Evolutionary conservation across 768 basidiomycete species (phyloP).

Genomic region (Butyriboletus loyo): DNA sequence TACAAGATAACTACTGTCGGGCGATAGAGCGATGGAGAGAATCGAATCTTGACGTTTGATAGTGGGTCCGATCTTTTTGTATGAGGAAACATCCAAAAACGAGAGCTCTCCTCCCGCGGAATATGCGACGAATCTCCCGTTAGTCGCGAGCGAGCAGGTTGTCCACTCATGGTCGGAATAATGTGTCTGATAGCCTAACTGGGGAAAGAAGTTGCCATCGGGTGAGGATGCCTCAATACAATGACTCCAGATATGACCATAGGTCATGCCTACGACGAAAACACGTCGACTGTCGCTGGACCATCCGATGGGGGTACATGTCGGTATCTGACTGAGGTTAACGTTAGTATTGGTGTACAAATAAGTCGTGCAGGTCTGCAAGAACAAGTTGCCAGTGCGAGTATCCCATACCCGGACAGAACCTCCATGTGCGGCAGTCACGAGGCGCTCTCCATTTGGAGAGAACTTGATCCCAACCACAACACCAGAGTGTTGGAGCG

Average conservation of each 20-base stretch:
- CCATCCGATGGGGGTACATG: neutral
- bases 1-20: neutral
- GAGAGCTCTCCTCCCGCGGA: neutral
- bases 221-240: neutral
- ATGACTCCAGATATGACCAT: rapidly evolving
- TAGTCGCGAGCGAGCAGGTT: neutral
- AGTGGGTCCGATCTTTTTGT: neutral
- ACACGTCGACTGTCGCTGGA: neutral
- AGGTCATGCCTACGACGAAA: neutral
- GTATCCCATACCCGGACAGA: constrained; percentile 5
- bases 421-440: neutral
- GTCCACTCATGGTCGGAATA: no score
- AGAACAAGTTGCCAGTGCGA: neutral
- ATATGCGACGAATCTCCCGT: neutral
- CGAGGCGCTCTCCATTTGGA: neutral
- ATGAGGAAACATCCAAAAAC: neutral
- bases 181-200: neutral
- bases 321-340: neutral
- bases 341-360: no score
- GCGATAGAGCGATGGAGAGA: neutral
- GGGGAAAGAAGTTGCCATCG: rapidly evolving
- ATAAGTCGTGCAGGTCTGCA: neutral
- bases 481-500: neutral
- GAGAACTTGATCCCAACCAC: constrained; percentile 8
- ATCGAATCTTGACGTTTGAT: neutral